Evolutionary conservation across 257 asterid species (phyloP), one percentile per base, ranked within the genome.

Genomic region (Solanum stenotomum): DNA sequence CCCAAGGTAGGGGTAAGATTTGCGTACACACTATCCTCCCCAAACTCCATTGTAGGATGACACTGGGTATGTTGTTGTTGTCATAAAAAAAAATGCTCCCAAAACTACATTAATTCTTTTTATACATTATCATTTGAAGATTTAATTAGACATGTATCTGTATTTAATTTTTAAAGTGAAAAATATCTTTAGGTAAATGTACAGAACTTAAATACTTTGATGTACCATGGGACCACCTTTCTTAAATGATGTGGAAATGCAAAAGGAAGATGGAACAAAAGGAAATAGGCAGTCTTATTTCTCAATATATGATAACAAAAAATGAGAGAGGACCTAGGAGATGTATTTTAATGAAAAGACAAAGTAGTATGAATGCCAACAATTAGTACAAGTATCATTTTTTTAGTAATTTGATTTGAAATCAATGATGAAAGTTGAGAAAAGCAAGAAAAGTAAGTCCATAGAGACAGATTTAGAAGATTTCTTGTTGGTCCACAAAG

Each of bases 301-400:
- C 38, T 77, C 34, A 78, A 88, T 89, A 89, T 83, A 70, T 22
- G 29, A 40, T 37, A 10, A 42, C 35, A 61, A 13, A 74, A 77
- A 84, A 87, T 87, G 23, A 83, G 29, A 81, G 70, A 89, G 90
- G 96, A 71, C 92, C 95, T 93, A 83, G 49, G 87, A 87, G 90
- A 68, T 71, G 89, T 89, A 89, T 85, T 81, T 87, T 23, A 37
- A 71, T 37, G 86, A 59, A 91, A 91, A 92, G 86, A 91, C 86
- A 88, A 87, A 91, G 91, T 83, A 87, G 86, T 25, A 87, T 49
- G 78, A 84, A 84, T 25, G 86, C 85, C 29, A 85, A 70, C 87
- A 87, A 74, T 87, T 70, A 89, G 83, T 89, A 78, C 81, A 33
- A 49, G 87, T 79, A 91, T 88, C 87, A 33, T 33, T 79, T 87